phyloP scores from a whole-genome alignment of 352 stramenopile species.

The Globisporangium acanthophoron region DNA sequence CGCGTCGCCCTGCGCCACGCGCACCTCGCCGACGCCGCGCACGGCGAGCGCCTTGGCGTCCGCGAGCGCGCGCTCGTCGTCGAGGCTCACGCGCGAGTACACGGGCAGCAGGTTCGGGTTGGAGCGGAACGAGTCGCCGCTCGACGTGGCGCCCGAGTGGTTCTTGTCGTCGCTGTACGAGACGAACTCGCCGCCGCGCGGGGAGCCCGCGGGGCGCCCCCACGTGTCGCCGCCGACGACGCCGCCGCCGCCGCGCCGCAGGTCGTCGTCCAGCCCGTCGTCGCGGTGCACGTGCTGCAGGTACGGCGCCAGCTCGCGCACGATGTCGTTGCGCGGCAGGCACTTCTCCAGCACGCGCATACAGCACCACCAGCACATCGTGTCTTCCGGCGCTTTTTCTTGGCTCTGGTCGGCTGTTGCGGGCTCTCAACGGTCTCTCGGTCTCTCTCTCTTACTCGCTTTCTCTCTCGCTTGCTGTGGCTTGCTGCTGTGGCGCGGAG shows the following conservation, averaged over 20 bases:
- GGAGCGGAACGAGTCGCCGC: constrained; percentile 47
- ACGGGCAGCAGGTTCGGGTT: constrained; percentile 36
- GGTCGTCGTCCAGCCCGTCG: constrained; percentile 57
- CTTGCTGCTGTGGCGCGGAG: too few relatives aligned
- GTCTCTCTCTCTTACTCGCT: neutral
- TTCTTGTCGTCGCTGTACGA: constrained; percentile 49
- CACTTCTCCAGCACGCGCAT: constrained; percentile 86
- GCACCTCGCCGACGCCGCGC: constrained; percentile 9
- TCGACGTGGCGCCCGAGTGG: constrained; percentile 37
- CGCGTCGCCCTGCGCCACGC: constrained; percentile 7
- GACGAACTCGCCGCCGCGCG: constrained; percentile 39
- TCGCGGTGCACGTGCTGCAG: constrained; percentile 81
- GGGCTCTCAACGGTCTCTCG: neutral
- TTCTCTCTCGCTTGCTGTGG: neutral
- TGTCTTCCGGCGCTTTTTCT: neutral
- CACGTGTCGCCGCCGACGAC: constrained; percentile 26
- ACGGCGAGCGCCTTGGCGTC: constrained; percentile 21
- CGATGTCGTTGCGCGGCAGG: constrained; percentile 83
- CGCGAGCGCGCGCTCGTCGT: constrained; percentile 18
- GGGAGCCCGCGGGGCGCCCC: constrained; percentile 29
- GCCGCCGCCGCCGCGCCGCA: constrained; percentile 4
- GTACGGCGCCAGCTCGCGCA: constrained; percentile 81
- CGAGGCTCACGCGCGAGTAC: constrained; percentile 16
- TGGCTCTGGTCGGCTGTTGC: neutral
- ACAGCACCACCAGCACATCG: constrained; percentile 87